Percentiles rank a stretch among this genome's conserved stretches.
Evolutionary conservation across 192 early-diverging fungal genomes (phyloP).

Genomic region (Allomyces macrogynus): DNA sequence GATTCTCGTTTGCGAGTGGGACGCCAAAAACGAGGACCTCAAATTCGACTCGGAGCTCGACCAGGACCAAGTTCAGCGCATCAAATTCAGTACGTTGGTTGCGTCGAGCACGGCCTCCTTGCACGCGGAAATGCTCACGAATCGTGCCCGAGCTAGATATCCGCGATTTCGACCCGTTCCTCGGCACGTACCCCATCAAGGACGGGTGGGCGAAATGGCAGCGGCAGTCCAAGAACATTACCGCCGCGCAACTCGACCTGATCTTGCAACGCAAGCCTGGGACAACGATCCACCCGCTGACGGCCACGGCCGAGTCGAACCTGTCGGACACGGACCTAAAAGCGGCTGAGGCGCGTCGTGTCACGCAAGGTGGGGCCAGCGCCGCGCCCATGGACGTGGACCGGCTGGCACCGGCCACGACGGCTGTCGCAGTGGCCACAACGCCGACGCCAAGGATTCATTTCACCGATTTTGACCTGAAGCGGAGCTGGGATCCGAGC

Average conservation of each 20-base stretch:
- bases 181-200: constrained; percentile 61
- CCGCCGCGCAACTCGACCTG: constrained; percentile 12
- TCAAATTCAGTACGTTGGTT: background rate
- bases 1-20: constrained; percentile 68
- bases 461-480: constrained; percentile 61
- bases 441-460: background rate
- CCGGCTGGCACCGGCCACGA: too few relatives aligned
- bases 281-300: constrained; percentile 20
- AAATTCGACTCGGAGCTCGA: constrained; percentile 27
- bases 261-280: constrained; percentile 25
- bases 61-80: constrained; percentile 18
- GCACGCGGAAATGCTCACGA: background rate
- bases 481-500: constrained; percentile 55
- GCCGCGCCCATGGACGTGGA: too few relatives aligned
- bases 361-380: too few relatives aligned
- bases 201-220: constrained; percentile 55
- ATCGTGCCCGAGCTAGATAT: constrained; percentile 28
- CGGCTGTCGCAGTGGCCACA: too few relatives aligned
- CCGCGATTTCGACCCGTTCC: constrained; percentile 50
- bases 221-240: constrained; percentile 49
- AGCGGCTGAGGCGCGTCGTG: too few relatives aligned
- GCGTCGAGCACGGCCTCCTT: background rate
- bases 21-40: constrained; percentile 49
- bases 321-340: constrained; percentile 10
- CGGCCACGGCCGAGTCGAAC: constrained; percentile 41